A percentile compares a stretch with the other conserved stretches of the same genome.
Conservation (phyloP, 495 filamentous ascomycete species). For the Tuber microsphaerosporum region DNA sequence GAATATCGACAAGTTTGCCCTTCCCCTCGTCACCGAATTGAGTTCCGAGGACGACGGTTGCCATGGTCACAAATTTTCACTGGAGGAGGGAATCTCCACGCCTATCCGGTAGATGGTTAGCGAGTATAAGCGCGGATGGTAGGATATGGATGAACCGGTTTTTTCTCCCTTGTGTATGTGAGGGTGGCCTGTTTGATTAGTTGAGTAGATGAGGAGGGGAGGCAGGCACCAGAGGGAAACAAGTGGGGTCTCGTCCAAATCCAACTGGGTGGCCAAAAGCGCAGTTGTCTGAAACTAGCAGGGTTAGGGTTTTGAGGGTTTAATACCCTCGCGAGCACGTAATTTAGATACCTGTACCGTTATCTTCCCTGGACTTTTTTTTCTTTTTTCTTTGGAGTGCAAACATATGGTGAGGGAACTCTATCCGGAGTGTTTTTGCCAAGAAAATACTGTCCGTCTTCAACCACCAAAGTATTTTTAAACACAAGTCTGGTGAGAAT, state of each 20-base stretch:
- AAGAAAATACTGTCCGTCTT: no score
- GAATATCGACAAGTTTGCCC: slow-evolving; percentile 65
- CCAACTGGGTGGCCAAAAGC: not conserved
- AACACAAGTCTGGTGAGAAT: no score
- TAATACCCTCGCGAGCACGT: no score
- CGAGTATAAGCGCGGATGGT: not conserved
- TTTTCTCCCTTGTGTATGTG: not conserved
- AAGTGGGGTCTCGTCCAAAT: not conserved
- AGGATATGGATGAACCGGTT: not conserved
- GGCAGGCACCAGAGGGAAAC: not conserved
- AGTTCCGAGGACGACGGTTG: slow-evolving; percentile 57
- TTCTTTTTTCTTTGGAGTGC: not conserved
- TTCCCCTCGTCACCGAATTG: slow-evolving; percentile 72
- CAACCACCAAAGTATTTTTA: no score
- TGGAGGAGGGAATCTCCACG: not conserved
- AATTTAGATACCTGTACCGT: not conserved
- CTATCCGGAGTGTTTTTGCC: no score
- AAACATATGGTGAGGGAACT: not conserved
- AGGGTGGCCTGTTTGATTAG: not conserved
- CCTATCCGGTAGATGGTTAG: not conserved
- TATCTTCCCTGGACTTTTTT: not conserved
- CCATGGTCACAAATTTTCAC: slow-evolving; percentile 44
- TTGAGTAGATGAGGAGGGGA: not conserved
- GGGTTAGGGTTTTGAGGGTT: not conserved
- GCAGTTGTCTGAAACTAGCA: not conserved